Conservation (phyloP, 1,139 yeast genomes). For the Kurtzmaniella natalensis region DNA sequence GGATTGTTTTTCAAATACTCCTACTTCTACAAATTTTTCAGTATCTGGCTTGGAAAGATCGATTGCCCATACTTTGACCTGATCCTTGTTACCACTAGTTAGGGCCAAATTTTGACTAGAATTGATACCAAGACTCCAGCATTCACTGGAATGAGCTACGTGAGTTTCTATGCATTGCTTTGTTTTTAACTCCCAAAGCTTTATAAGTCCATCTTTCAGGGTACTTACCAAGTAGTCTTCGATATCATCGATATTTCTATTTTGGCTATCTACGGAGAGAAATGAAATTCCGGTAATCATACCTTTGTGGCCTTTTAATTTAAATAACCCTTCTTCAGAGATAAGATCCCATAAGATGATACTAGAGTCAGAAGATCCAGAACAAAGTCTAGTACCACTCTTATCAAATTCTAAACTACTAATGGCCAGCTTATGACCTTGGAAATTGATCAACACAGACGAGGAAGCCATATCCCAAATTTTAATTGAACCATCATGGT, state of each 20-base stretch:
- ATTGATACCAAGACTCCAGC: conserved; percentile 73
- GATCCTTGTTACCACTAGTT: conserved; percentile 78
- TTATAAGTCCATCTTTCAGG: conserved; percentile 86
- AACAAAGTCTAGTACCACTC: conserved; percentile 78
- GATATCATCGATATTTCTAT: conserved; percentile 40
- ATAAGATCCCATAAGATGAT: conserved; percentile 94
- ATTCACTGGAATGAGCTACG: conserved; percentile 88
- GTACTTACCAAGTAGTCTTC: conserved; percentile 73
- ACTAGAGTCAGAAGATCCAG: conserved; percentile 82
- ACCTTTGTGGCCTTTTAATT: conserved; percentile 85
- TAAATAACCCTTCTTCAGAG: conserved; percentile 83
- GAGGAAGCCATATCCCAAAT: conserved; percentile 89
- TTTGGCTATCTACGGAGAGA: conserved; percentile 31
- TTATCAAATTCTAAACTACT: conserved; percentile 65
- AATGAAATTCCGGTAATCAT: conserved; percentile 72
- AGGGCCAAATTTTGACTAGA: conserved; percentile 39
- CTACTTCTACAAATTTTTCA: conserved; percentile 54
- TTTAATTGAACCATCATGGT: conserved; percentile 80
- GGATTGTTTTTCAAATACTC: conserved; percentile 72
- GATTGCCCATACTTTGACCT: conserved; percentile 77
- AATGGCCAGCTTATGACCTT: conserved; percentile 82
- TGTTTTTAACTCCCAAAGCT: conserved; percentile 86
- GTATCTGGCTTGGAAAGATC: conserved; percentile 51
- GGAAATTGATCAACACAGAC: conserved; percentile 71
- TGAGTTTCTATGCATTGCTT: conserved; percentile 94